phyloP scores from a whole-genome alignment of 441 rosid species.

The Populus hybrid region DNA sequence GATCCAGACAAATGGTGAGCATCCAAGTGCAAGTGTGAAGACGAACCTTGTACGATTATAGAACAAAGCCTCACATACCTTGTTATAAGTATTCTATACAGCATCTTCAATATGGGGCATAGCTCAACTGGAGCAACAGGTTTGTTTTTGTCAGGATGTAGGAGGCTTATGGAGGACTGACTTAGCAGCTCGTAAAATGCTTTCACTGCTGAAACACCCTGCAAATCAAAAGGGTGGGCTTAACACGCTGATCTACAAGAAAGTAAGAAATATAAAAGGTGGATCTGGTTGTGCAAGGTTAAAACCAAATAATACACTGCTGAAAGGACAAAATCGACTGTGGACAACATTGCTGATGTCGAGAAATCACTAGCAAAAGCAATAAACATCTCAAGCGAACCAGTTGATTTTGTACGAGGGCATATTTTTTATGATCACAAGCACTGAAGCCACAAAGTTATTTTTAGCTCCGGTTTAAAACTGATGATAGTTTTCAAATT shows the following conservation, averaged over 20 bases:
- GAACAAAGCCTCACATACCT: slow-evolving; percentile 32
- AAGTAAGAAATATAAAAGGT: background rate
- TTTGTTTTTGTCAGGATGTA: slow-evolving; percentile 61
- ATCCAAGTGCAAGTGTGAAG: background rate
- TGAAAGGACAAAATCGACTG: background rate
- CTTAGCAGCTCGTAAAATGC: slow-evolving; percentile 70
- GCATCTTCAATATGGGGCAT: slow-evolving; percentile 66
- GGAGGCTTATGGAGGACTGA: slow-evolving; percentile 51
- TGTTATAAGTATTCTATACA: slow-evolving; percentile 56
- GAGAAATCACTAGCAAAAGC: background rate
- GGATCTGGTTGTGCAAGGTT: background rate
- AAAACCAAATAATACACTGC: background rate
- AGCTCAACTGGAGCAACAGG: slow-evolving; percentile 77
- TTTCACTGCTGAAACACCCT: slow-evolving; percentile 79
- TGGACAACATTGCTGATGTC: background rate
- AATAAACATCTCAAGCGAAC: background rate
- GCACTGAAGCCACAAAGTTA: background rate
- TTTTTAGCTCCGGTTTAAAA: background rate
- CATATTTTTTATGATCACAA: background rate
- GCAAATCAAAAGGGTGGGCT: slow-evolving; percentile 8
- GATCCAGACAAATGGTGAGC: background rate
- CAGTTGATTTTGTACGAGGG: background rate
- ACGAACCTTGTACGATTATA: background rate
- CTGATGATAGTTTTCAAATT: no score
- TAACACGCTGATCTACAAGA: background rate